Evolutionary conservation across 2,329 filamentous ascomycete genomes (phyloP), one percentile per base, ranked within the genome.

Genomic region (Exophiala dermatitidis): DNA sequence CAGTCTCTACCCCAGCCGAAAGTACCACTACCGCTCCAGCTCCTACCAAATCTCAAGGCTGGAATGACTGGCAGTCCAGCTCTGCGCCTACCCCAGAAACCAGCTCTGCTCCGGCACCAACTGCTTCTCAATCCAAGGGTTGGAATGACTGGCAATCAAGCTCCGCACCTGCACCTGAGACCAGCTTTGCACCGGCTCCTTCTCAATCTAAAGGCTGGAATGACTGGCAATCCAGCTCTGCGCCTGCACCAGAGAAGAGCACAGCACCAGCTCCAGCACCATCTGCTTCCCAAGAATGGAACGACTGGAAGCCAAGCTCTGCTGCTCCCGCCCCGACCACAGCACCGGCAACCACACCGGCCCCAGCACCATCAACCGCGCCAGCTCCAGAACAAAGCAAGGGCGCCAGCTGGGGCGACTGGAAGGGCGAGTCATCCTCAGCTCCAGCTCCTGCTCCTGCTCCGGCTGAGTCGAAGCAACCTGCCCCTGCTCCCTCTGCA

Each of bases 171-270:
- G 29, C 19, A 3, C 40, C 28, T 8, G 28, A 46, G 33, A 34
- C 5, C 9, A 50, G 36, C 12, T 31, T 29, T 10, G 36, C 37
- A 5, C 32, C 48, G 5, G 40, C 30, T 10, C 19, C 47, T 4
- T 19, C 47, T 28, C 12, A 6, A 1, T 42, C 38, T 2, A 8
- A 26, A 2, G 44, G 41, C 2, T 46, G 44, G 44, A 46, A 29
- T n/a, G 49, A 52, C 28, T 50, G 44, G 44, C 30, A 31, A 19
- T 45, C 42, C 31, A 45, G 29, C 42, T 32, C 42, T 12, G 42
- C 31, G 3, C 42, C 42, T 4, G 42, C 31, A 31, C 28, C 28
- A 19, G 42, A 32, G 26, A 45, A 31, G 9, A 45, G 29, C 42
- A 32, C 28, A 6, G 38, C 38, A 5, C 38, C 38, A 6, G n/a